Evolutionary conservation across 345 rosid genomes (phyloP).

Genomic region (Reutealis trisperma): DNA sequence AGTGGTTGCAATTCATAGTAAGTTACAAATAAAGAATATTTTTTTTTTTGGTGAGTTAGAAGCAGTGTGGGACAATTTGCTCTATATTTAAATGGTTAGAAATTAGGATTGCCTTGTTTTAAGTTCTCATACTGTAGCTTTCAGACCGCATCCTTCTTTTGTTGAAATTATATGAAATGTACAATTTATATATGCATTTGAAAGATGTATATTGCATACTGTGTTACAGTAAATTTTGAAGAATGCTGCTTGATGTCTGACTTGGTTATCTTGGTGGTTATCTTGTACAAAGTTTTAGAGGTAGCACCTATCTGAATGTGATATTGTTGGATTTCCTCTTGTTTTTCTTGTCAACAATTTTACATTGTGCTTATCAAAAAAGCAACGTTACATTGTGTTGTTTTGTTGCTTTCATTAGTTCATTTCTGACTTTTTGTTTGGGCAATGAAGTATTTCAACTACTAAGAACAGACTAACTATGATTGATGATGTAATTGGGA

Average conservation of each 20-base stretch:
- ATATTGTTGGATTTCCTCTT: background rate
- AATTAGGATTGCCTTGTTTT: background rate
- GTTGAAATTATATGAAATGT: background rate
- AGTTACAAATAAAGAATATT: background rate
- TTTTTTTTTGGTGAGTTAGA: background rate
- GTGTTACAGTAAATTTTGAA: background rate
- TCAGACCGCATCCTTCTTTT: background rate
- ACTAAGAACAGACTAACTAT: background rate
- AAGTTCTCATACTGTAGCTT: background rate
- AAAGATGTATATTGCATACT: background rate
- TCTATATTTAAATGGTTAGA: background rate
- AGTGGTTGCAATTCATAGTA: conserved; percentile 42
- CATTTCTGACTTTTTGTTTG: background rate
- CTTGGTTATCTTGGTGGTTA: background rate
- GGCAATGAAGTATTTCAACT: background rate
- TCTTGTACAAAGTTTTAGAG: background rate
- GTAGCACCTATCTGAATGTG: background rate
- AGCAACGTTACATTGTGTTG: background rate
- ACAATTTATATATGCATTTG: background rate
- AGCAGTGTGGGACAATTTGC: background rate
- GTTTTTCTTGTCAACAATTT: background rate
- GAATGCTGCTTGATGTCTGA: background rate
- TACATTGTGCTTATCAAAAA: no score
- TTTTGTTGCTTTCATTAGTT: background rate
- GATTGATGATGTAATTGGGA: background rate